A percentile compares a stretch with the other conserved stretches of the same genome.
These are phyloP conservation scores for Xylaria intraflava DNA, from an alignment of 495 filamentous ascomycete species.

Conservation along the genomic window DNA sequence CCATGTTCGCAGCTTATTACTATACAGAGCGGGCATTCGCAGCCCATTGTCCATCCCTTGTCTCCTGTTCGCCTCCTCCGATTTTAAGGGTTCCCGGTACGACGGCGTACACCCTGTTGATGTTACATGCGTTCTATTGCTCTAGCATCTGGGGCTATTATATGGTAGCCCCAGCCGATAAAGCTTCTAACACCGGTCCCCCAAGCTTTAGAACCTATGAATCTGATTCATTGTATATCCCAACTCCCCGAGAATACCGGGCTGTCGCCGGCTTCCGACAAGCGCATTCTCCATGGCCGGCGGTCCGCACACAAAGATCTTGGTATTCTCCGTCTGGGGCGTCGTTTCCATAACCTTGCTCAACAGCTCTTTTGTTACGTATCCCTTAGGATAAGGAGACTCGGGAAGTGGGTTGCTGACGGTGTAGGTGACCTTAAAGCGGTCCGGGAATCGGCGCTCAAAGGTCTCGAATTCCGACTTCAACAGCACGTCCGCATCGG, in stretches of 20 bases:
- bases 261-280: slow-evolving; percentile 33
- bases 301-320: slow-evolving; percentile 63
- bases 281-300: slow-evolving; percentile 56
- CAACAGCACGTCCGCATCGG: slow-evolving; percentile 55
- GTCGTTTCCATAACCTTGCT: slow-evolving; percentile 36
- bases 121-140: no score
- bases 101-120: no score
- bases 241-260: slow-evolving; percentile 44
- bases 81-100: no score
- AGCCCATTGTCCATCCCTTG: no score
- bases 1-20: no score
- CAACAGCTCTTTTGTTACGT: slow-evolving; percentile 51
- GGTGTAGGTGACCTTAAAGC: slow-evolving; percentile 55
- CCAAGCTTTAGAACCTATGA: slow-evolving; percentile 39
- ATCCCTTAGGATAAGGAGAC: slow-evolving; percentile 45
- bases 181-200: neutral
- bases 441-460: slow-evolving; percentile 46
- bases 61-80: no score
- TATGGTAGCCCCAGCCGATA: no score
- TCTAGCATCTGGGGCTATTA: no score
- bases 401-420: slow-evolving; percentile 43
- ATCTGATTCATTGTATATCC: slow-evolving; percentile 51
- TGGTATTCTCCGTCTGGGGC: slow-evolving; percentile 36
- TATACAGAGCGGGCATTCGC: no score
- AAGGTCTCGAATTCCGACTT: slow-evolving; percentile 47